Percentiles rank a stretch among this genome's conserved stretches.
Evolutionary conservation across 495 filamentous ascomycete genomes (phyloP).

Genomic region (Tuber brumale): DNA sequence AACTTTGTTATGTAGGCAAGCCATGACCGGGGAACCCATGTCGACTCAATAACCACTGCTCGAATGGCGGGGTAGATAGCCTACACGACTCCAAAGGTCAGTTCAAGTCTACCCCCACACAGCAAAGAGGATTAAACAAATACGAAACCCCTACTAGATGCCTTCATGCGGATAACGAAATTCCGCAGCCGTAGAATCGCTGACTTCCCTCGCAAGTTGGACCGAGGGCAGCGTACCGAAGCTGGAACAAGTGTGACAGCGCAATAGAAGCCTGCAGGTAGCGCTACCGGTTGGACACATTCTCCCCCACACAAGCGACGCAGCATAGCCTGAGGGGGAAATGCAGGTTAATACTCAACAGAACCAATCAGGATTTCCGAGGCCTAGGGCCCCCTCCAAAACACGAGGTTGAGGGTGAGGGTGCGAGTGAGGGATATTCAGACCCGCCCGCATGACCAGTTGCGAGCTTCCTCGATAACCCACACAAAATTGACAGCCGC

Average conservation of each 20-base stretch:
- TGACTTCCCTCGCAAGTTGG: neutral
- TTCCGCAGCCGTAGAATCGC: neutral
- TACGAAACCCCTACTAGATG: neutral
- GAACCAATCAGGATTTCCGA: neutral
- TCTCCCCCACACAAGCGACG: neutral
- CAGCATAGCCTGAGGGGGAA: neutral
- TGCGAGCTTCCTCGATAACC: neutral
- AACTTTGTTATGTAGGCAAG: neutral
- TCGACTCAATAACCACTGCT: neutral
- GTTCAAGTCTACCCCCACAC: neutral
- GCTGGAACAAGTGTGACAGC: neutral
- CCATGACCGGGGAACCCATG: neutral
- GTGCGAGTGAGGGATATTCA: conserved; percentile 1
- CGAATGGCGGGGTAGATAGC: neutral
- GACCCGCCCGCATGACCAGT: neutral
- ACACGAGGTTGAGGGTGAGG: neutral
- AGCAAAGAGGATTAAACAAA: neutral
- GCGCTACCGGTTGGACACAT: neutral
- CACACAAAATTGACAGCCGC: neutral
- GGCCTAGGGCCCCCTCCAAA: neutral
- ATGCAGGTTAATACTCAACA: neutral
- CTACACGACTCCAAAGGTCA: neutral
- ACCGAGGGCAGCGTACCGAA: neutral
- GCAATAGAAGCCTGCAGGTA: neutral
- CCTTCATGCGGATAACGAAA: neutral